Evolutionary conservation across 2,329 filamentous ascomycete species (phyloP).

Genomic region (Hypoxylon rubiginosum): DNA sequence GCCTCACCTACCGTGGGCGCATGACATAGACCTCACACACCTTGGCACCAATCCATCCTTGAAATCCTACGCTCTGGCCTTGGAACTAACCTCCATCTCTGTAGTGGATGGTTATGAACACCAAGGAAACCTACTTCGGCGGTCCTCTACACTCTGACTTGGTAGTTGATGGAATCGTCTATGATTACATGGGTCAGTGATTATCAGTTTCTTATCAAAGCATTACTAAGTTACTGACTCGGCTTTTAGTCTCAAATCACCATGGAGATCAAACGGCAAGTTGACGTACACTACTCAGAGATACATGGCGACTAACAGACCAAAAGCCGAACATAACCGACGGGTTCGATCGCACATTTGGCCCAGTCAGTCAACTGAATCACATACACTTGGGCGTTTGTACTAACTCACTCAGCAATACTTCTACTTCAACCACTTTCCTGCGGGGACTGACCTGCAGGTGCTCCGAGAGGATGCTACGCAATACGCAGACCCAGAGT

Average conservation of each 20-base stretch:
- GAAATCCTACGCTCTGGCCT: not conserved
- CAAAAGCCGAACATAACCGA: constrained; percentile 69
- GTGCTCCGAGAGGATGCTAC: constrained; percentile 67
- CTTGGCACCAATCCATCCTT: not conserved
- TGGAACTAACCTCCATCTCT: constrained; percentile 18
- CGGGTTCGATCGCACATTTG: constrained; percentile 75
- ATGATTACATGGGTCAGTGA: constrained; percentile 68
- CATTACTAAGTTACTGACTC: constrained; percentile 34
- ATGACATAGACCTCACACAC: constrained; percentile 9
- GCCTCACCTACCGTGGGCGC: constrained; percentile 1
- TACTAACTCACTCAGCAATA: constrained; percentile 57
- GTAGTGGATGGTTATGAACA: constrained; percentile 74
- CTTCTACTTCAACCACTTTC: constrained; percentile 73
- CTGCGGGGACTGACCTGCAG: constrained; percentile 59
- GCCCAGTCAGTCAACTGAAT: constrained; percentile 54
- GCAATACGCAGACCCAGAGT: constrained; percentile 63
- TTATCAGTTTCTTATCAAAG: not conserved
- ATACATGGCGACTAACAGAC: constrained; percentile 19
- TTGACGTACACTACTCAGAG: not conserved
- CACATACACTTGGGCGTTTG: not conserved
- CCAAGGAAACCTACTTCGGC: constrained; percentile 72
- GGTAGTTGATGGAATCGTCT: constrained; percentile 74
- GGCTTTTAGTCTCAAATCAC: constrained; percentile 67
- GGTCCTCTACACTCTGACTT: constrained; percentile 74
- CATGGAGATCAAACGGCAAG: constrained; percentile 68